Percentiles rank a stretch among this genome's conserved stretches.
phyloP scores from a whole-genome alignment of 768 basidiomycete species.

The Suillus decipiens region DNA sequence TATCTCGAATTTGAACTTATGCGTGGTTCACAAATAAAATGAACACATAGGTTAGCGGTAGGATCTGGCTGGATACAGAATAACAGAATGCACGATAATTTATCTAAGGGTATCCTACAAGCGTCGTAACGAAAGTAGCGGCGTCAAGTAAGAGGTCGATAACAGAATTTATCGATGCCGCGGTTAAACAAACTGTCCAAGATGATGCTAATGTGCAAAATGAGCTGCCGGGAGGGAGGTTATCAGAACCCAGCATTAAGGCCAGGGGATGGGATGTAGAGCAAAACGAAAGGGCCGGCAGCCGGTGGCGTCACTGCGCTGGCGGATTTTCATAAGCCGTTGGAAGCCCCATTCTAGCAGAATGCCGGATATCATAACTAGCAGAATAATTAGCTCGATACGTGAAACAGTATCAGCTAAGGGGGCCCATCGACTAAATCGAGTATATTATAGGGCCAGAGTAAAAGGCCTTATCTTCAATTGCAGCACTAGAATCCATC shows the following conservation, averaged over 20 bases:
- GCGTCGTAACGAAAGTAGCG: constrained; percentile 92
- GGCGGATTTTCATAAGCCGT: constrained; percentile 90
- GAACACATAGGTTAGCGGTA: background rate
- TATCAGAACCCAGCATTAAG: constrained; percentile 87
- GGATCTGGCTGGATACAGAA: background rate
- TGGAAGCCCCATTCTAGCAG: constrained; percentile 77
- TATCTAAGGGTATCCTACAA: constrained; percentile 92
- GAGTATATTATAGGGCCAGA: constrained; percentile 78
- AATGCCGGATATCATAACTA: constrained; percentile 75
- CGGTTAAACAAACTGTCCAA: constrained; percentile 94
- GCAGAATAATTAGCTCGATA: constrained; percentile 62
- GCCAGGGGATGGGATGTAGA: constrained; percentile 86
- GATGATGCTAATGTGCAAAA: constrained; percentile 96
- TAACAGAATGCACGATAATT: constrained; percentile 45
- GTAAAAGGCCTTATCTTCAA: constrained; percentile 84
- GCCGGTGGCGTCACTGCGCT: constrained; percentile 83
- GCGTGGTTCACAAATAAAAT: background rate
- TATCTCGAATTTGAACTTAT: background rate
- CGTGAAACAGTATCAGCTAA: constrained; percentile 28
- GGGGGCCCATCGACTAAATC: constrained; percentile 4
- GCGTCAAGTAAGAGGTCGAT: constrained; percentile 96
- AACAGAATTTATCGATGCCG: constrained; percentile 93
- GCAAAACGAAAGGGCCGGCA: constrained; percentile 90
- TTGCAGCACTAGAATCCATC: constrained; percentile 63
- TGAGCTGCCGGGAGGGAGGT: constrained; percentile 53